Conservation (phyloP, 768 basidiomycete species). For the Podaxis rugospora region DNA sequence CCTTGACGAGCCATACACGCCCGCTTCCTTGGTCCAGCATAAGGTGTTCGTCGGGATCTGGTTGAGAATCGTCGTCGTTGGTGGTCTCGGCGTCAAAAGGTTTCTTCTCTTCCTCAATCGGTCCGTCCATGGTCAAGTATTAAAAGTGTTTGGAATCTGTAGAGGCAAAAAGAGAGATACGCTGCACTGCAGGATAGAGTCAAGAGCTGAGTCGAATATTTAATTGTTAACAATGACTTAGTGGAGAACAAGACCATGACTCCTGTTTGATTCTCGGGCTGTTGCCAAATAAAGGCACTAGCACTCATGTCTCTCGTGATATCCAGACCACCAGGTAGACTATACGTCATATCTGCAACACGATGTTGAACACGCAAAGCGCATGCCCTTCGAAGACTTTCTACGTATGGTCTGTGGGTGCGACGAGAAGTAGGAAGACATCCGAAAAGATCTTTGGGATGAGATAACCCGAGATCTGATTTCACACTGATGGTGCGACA, state of each 20-base stretch:
- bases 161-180: neutral
- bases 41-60: slow-evolving; percentile 80
- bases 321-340: no score
- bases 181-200: neutral
- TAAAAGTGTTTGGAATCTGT: neutral
- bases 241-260: neutral
- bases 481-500: no score
- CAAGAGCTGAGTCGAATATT: neutral
- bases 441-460: no score
- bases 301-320: no score
- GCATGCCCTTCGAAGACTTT: no score
- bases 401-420: no score
- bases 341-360: no score
- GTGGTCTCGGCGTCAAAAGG: slow-evolving; percentile 54
- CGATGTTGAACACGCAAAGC: no score
- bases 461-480: no score
- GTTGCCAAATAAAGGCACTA: neutral
- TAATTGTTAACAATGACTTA: neutral
- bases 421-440: no score
- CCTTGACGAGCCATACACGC: slow-evolving; percentile 84
- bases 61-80: slow-evolving; percentile 59
- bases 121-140: slow-evolving; percentile 14
- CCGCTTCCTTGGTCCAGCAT: slow-evolving; percentile 74
- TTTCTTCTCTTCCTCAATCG: slow-evolving; percentile 65
- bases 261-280: neutral